These are phyloP conservation scores for Ensete ventricosum DNA, from an alignment of 176 grass and related monocot genomes.

Conservation along the genomic window DNA sequence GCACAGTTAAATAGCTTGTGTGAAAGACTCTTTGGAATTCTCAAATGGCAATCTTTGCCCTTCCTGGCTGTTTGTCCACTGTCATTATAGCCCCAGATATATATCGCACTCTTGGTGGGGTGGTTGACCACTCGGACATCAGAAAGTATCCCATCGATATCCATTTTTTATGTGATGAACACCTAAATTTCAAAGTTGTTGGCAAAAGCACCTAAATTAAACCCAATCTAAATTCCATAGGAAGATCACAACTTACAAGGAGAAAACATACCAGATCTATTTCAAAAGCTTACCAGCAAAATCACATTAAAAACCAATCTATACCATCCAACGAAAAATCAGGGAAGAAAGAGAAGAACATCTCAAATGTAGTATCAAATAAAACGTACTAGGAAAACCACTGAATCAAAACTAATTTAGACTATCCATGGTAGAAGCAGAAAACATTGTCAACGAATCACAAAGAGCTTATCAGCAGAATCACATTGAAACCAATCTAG, in stretches of 20 bases:
- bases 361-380: too few species aligned
- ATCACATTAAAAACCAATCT: too few species aligned
- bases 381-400: too few species aligned
- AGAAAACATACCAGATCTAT: background rate
- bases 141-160: slow-evolving; percentile 47
- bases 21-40: slow-evolving; percentile 78
- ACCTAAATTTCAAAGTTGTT: background rate
- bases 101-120: slow-evolving; percentile 75
- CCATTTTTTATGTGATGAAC: slow-evolving; percentile 29
- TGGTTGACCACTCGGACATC: slow-evolving; percentile 26
- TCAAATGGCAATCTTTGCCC: slow-evolving; percentile 54
- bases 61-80: slow-evolving; percentile 82
- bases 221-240: background rate
- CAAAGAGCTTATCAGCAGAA: too few species aligned
- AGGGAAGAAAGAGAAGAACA: too few species aligned
- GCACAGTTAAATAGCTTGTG: slow-evolving; percentile 52
- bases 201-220: background rate
- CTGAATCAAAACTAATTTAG: too few species aligned
- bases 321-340: too few species aligned
- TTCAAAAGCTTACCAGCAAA: too few species aligned
- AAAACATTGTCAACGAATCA: too few species aligned
- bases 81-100: slow-evolving; percentile 90
- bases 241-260: background rate
- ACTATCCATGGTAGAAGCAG: too few species aligned
- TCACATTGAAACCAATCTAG: too few species aligned